These are phyloP conservation scores for Sarcodon sp. DNA, from an alignment of 768 basidiomycete species.

Conservation along the genomic window DNA sequence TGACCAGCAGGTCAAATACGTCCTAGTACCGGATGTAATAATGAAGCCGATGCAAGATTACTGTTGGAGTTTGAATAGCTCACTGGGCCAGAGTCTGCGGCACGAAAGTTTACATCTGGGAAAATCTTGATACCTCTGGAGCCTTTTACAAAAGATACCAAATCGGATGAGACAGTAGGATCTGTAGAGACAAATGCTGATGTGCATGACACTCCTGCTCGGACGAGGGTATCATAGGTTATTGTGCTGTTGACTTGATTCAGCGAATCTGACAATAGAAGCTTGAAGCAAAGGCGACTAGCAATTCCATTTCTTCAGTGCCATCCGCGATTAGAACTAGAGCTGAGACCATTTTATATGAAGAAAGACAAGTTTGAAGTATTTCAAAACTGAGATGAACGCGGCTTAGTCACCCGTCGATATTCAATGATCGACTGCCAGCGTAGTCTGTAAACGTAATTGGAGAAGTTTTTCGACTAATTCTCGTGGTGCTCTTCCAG, in stretches of 20 bases:
- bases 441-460: too few relatives aligned
- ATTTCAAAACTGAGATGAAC: too few relatives aligned
- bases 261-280: not conserved
- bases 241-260: constrained; percentile 40
- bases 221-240: constrained; percentile 71
- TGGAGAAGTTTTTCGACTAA: not conserved
- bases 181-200: constrained; percentile 44
- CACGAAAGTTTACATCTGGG: constrained; percentile 35
- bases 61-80: not conserved
- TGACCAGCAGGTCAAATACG: constrained; percentile 52
- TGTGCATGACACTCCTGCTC: constrained; percentile 52
- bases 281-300: constrained; percentile 19
- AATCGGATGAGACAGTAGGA: constrained; percentile 11
- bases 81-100: not conserved
- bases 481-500: not conserved
- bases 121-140: constrained; percentile 66
- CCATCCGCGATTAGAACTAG: constrained; percentile 69
- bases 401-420: too few relatives aligned
- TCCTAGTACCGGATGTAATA: constrained; percentile 26
- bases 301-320: constrained; percentile 86
- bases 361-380: too few relatives aligned
- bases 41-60: not conserved
- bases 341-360: constrained; percentile 30
- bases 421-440: too few relatives aligned
- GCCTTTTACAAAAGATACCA: constrained; percentile 40